Conservation (phyloP, 192 early-diverging fungal species). For the Mortierella hygrophila region DNA sequence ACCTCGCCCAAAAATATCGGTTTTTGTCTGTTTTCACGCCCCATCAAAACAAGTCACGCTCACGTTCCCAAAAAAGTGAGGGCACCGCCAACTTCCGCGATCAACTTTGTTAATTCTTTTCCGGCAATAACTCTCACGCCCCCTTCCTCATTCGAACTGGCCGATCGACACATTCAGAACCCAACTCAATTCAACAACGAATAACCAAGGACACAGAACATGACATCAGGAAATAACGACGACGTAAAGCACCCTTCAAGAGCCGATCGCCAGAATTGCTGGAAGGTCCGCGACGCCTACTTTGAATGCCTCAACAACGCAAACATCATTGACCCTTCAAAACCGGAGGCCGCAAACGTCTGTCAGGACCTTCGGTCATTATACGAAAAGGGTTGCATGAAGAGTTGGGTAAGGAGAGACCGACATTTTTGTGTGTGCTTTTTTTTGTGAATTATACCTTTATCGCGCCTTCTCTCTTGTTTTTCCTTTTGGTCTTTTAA, state of each 20-base stretch:
- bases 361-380: slow-evolving; percentile 66
- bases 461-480: background rate
- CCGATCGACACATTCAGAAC: background rate
- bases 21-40: too few species aligned
- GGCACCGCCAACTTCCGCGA: too few species aligned
- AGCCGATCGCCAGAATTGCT: slow-evolving; percentile 78
- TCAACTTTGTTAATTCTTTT: too few species aligned
- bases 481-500: too few species aligned
- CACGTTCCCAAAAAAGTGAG: too few species aligned
- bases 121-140: too few species aligned
- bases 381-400: slow-evolving; percentile 76
- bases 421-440: too few species aligned
- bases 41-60: too few species aligned
- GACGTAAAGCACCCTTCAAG: slow-evolving; percentile 70
- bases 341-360: slow-evolving; percentile 51
- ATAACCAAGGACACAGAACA: background rate
- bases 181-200: background rate
- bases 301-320: slow-evolving; percentile 80
- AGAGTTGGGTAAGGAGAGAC: slow-evolving; percentile 72
- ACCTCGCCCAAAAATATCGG: background rate
- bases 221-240: slow-evolving; percentile 19
- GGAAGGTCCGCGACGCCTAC: slow-evolving; percentile 83
- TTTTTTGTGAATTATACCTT: too few species aligned
- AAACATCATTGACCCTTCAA: slow-evolving; percentile 68
- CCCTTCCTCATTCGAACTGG: too few species aligned